Base-by-base conservation (phyloP, 2,329 filamentous ascomycete genomes). In the Aureobasidium sp. region DNA sequence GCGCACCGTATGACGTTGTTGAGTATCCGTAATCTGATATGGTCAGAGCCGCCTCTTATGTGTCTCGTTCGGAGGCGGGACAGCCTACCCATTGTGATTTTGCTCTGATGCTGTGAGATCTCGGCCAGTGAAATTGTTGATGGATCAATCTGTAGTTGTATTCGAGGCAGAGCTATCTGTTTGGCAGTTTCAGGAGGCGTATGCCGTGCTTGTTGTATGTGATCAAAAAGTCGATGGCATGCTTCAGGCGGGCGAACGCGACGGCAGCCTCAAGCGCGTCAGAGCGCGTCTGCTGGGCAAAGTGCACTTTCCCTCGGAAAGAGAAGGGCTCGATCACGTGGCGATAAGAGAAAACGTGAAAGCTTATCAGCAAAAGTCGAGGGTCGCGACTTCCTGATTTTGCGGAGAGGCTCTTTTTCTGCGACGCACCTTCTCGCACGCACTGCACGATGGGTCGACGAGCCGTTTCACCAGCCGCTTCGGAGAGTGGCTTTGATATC, bases 401-500 rank as follows among this genome's bases (percentile, higher is more conserved):
- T 51, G 47, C 47, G 34, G 47, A 39, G 47, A 51, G 34, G 47
- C 38, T 37, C 25, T 52, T 52, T 42, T 52, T 52, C 38, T 42
- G 49, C 34, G 12, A 21, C 6, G 10, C 14, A 29, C 39, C 45
- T 14, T 45, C 30, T 35, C 34, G 8, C 25, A 55, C 30, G 8
- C 19, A 35, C 22, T 16, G 55, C 56, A 70, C 44, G 30, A 95
- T 94, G 88, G 78, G 79, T 71, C 77, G 76, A 67, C 84, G 88
- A 64, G 83, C 81, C 64, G 78, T 79, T 54, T 97, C 93, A 38
- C 93, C 91, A 56, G 82, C 89, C 44, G 77, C 79, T 55, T 97
- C 91, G 45, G 91, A 97, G 71, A 86, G 84, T 60, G 93, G 95
- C 66, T 83, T 94, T 64, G 93, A 98, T 64, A 96, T 98, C 50